phyloP scores from a whole-genome alignment of 345 rosid genomes.

The Streptanthus diversifolius region DNA sequence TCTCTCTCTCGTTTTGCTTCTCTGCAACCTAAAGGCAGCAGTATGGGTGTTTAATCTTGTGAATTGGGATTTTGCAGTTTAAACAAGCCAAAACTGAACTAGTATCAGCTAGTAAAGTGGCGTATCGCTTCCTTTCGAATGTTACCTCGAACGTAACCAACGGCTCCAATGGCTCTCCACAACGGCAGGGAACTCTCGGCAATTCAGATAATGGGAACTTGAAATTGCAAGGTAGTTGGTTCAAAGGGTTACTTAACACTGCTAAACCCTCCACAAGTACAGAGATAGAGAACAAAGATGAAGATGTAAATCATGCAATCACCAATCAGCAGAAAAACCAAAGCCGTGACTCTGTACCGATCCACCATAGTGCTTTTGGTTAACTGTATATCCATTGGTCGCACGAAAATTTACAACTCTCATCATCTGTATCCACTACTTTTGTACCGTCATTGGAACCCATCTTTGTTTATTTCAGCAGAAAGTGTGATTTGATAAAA shows the following conservation, averaged over 20 bases:
- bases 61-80: slow-evolving; percentile 49
- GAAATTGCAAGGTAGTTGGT: slow-evolving; percentile 71
- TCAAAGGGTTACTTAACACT: slow-evolving; percentile 72
- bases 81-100: slow-evolving; percentile 96
- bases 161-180: slow-evolving; percentile 22
- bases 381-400: slow-evolving; percentile 19
- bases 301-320: slow-evolving; percentile 28
- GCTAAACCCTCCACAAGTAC: slow-evolving; percentile 38
- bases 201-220: slow-evolving; percentile 56
- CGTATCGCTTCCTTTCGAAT: slow-evolving; percentile 75
- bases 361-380: slow-evolving; percentile 4
- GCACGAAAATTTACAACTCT: neutral
- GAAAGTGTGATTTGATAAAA: slow-evolving; percentile 18
- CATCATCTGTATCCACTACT: slow-evolving; percentile 15
- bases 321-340: slow-evolving; percentile 24
- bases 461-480: neutral
- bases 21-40: neutral
- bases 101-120: slow-evolving; percentile 95
- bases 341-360: slow-evolving; percentile 29
- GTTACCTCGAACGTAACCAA: slow-evolving; percentile 49
- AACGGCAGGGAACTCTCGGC: slow-evolving; percentile 44
- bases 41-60: neutral
- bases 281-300: slow-evolving; percentile 30
- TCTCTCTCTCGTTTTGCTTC: slow-evolving; percentile 10
- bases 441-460: neutral